Base-by-base conservation (phyloP, 2,329 filamentous ascomycete genomes). In the Graphilbum sp. region DNA sequence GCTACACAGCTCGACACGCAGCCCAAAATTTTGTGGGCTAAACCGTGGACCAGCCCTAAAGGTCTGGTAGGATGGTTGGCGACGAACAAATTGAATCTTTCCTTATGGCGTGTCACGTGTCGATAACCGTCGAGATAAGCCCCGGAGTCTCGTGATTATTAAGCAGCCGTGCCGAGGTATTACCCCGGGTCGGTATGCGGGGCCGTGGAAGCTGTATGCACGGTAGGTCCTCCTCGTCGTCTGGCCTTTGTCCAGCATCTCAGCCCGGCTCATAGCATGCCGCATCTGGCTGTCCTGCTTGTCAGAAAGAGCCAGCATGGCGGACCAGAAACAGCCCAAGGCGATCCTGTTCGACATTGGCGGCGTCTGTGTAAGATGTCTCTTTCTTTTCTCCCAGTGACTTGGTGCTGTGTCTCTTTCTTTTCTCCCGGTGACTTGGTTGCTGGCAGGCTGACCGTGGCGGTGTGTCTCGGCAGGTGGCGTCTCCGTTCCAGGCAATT, bases 361-460 rank as follows among this genome's bases (percentile, higher is more conserved):
- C 30, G 90, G 90, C 44, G 90, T 98, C 49, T 92, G 85, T 67
- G 88, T 94, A 79, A 67, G 84, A n/a, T n/a, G n/a, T n/a, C n/a
- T n/a, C n/a, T n/a, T n/a, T n/a, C n/a, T n/a, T n/a, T n/a, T n/a
- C n/a, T n/a, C n/a, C n/a, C n/a, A n/a, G n/a, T n/a, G n/a, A n/a
- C n/a, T n/a, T n/a, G n/a, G n/a, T n/a, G n/a, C n/a, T n/a, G n/a
- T n/a, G n/a, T n/a, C n/a, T n/a, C n/a, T n/a, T n/a, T n/a, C n/a
- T n/a, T n/a, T n/a, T n/a, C n/a, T n/a, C n/a, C n/a, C n/a, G n/a
- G n/a, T n/a, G n/a, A n/a, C n/a, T n/a, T n/a, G n/a, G n/a, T n/a
- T n/a, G n/a, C n/a, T n/a, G n/a, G n/a, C n/a, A n/a, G n/a, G n/a
- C n/a, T n/a, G n/a, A n/a, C n/a, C n/a, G n/a, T n/a, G n/a, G n/a